These are phyloP conservation scores for Mucor racemosus DNA, from an alignment of 371 early-diverging fungal species.

Conservation along the genomic window DNA sequence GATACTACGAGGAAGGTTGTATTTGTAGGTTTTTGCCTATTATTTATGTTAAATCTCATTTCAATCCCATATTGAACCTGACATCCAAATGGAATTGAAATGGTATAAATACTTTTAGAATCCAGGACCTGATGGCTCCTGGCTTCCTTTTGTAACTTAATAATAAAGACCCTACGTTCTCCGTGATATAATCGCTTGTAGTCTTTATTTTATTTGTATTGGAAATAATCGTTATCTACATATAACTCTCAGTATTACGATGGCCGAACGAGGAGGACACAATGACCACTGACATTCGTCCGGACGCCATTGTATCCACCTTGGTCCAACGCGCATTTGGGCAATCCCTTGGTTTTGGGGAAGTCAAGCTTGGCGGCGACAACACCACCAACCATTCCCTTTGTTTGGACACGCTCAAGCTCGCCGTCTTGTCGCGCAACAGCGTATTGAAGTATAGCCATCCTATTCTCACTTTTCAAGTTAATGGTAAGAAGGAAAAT, in stretches of 20 bases:
- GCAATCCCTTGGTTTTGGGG: slow-evolving; percentile 33
- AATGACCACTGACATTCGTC: background rate
- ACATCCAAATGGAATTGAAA: too few relatives aligned
- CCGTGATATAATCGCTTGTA: too few relatives aligned
- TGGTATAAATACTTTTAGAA: too few relatives aligned
- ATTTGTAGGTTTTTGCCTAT: too few relatives aligned
- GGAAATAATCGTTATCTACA: too few relatives aligned
- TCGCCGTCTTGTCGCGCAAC: slow-evolving; percentile 30
- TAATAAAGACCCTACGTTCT: too few relatives aligned
- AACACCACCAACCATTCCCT: slow-evolving; percentile 36
- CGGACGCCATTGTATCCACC: slow-evolving; percentile 3
- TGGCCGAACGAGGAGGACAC: slow-evolving; percentile 26
- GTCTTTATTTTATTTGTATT: too few relatives aligned
- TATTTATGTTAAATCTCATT: too few relatives aligned
- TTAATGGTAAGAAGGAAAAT: slow-evolving; percentile 9
- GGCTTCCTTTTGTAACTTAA: too few relatives aligned
- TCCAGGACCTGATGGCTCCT: too few relatives aligned
- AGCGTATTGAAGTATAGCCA: slow-evolving; percentile 14
- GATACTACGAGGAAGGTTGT: slow-evolving; percentile 17
- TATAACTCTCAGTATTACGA: too few relatives aligned
- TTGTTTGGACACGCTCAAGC: slow-evolving; percentile 33
- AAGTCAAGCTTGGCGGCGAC: slow-evolving; percentile 36
- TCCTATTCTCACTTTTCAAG: slow-evolving; percentile 19
- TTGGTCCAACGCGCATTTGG: slow-evolving; percentile 37
- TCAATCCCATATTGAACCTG: too few relatives aligned